phyloP scores from a whole-genome alignment of 768 basidiomycete species.

The Amanita thiersii region DNA sequence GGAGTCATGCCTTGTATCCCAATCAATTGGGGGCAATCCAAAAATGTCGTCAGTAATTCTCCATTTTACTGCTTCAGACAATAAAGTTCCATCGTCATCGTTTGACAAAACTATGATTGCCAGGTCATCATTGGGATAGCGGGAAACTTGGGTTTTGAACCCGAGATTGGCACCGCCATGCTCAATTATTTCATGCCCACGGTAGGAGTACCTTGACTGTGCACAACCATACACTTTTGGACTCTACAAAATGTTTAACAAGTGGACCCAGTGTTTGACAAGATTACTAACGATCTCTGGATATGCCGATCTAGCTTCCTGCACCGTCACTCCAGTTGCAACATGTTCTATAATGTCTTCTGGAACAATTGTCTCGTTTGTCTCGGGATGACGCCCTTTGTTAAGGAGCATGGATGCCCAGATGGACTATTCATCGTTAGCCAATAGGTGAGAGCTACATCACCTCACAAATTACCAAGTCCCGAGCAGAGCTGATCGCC shows the following conservation, averaged over 20 bases:
- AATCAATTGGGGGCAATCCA: constrained; percentile 24
- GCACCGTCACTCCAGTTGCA: constrained; percentile 25
- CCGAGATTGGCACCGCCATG: constrained; percentile 35
- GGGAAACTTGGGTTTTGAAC: constrained; percentile 20
- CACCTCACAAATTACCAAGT: constrained; percentile 22
- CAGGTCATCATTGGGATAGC: constrained; percentile 30
- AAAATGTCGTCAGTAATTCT: constrained; percentile 28
- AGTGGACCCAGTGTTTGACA: not conserved
- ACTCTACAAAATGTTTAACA: constrained; percentile 14
- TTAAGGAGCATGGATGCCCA: constrained; percentile 30
- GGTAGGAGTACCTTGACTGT: constrained; percentile 30
- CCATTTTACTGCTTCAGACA: constrained; percentile 29
- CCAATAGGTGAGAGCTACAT: constrained; percentile 3
- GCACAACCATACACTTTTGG: constrained; percentile 31
- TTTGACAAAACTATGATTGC: constrained; percentile 32
- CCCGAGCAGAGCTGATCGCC: constrained; percentile 28
- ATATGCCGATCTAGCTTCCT: constrained; percentile 25
- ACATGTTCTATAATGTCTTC: constrained; percentile 25
- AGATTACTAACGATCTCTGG: constrained; percentile 20
- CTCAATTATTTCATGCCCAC: constrained; percentile 33
- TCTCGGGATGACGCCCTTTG: constrained; percentile 29
- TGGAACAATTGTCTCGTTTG: constrained; percentile 28
- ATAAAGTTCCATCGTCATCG: constrained; percentile 24
- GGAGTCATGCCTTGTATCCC: constrained; percentile 25
- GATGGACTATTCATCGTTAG: constrained; percentile 28